These are phyloP conservation scores for Lactifluus volemus DNA, from an alignment of 768 basidiomycete species.

Conservation along the genomic window DNA sequence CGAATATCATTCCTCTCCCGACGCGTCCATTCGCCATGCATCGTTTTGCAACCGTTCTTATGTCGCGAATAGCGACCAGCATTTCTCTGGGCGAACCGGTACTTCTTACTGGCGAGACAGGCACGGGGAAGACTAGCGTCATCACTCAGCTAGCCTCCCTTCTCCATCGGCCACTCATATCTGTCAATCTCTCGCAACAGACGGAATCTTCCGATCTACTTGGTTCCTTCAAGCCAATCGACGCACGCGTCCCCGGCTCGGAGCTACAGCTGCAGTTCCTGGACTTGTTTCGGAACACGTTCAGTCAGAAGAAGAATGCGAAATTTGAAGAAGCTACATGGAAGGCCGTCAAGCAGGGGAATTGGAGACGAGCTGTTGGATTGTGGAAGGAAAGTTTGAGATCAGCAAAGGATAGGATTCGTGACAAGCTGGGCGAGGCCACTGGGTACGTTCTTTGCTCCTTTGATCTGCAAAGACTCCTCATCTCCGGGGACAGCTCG, in stretches of 20 bases:
- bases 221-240: slow-evolving; percentile 94
- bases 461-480: neutral
- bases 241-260: slow-evolving; percentile 70
- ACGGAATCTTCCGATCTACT: slow-evolving; percentile 91
- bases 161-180: slow-evolving; percentile 68
- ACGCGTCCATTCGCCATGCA: slow-evolving; percentile 80
- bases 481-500: slow-evolving; percentile 13
- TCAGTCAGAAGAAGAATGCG: slow-evolving; percentile 84
- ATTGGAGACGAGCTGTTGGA: slow-evolving; percentile 76
- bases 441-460: slow-evolving; percentile 15
- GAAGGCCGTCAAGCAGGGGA: slow-evolving; percentile 72
- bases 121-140: slow-evolving; percentile 96
- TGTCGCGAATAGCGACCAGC: slow-evolving; percentile 72
- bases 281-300: slow-evolving; percentile 75
- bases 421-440: slow-evolving; percentile 28
- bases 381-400: slow-evolving; percentile 76
- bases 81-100: slow-evolving; percentile 72
- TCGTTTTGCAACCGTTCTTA: slow-evolving; percentile 66
- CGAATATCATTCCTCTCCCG: slow-evolving; percentile 27
- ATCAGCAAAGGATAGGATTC: slow-evolving; percentile 59
- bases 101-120: slow-evolving; percentile 93
- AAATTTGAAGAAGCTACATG: slow-evolving; percentile 75
- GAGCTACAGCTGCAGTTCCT: slow-evolving; percentile 65
- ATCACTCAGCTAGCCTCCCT: slow-evolving; percentile 79
- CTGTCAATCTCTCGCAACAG: slow-evolving; percentile 92